Evolutionary conservation across 371 early-diverging fungal species (phyloP), one percentile per base, ranked within the genome.

Genomic region (Mortierella polycephala): DNA sequence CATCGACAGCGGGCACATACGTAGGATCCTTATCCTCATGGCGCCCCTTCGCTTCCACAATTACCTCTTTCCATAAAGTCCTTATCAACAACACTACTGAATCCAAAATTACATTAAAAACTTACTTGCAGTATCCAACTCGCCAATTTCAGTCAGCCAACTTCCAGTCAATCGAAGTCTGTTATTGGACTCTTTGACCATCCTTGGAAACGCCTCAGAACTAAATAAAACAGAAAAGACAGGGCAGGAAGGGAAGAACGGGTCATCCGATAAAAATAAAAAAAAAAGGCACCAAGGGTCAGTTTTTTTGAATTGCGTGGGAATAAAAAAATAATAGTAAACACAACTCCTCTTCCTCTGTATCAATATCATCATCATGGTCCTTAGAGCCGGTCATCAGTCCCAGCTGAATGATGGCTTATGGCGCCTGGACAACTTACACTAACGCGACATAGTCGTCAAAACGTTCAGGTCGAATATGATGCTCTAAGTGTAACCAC

Each of bases 121-220:
- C 85, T 73, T 88, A 91, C 93, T 86, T 69, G 90, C 93, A 59
- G 93, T 92, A 82, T 96, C 97, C 59, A 93, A 82, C 44, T 92
- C 91, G 20, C 98, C 98, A 62, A 97, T 89, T 61, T 93, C 87
- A 23, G 91, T 90, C 56, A 86, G 84, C 94, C 95, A 97, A 81
- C 94, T 94, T 49, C 97, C 97, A 57, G 93, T 93, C 41, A 96
- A 84, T 71, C 93, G 91, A 11, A 94, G 87, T 41, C 88, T 84
- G 64, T 92, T 93, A 40, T 86, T 82, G 20, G 89, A 91, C 63
- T 92, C 88, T 57, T 91, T 87, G 52, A 91, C 91, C 51, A 96
- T 87, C 40, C 86, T 84, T 6, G 95, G 93, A 67, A 92, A 94
- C 62, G 91, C 88, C 56, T 86, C 87, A 12, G 91, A 79, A 1